Evolutionary conservation across 345 rosid species (phyloP).

Genomic region (Acer campestre): DNA sequence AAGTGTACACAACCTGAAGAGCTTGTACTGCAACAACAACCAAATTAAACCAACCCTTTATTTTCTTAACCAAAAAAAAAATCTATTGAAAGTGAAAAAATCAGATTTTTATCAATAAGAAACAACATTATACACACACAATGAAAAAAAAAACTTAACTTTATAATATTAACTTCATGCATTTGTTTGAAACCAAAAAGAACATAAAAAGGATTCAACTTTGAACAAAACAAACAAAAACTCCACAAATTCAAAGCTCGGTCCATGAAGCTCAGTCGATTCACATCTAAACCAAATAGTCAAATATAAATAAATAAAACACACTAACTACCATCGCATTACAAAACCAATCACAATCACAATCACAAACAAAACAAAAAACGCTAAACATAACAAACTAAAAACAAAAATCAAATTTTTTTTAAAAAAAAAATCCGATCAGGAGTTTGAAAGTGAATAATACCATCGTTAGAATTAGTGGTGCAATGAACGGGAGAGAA

Average conservation of each 20-base stretch:
- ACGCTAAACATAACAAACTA: not conserved
- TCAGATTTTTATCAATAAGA: not conserved
- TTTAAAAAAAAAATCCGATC: not conserved
- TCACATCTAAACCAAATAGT: slow-evolving; percentile 8
- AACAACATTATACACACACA: slow-evolving; percentile 10
- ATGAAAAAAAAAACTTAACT: not conserved
- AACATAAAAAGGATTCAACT: slow-evolving; percentile 29
- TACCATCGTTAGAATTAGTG: slow-evolving; percentile 62
- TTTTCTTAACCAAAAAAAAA: slow-evolving; percentile 8
- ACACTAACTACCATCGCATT: slow-evolving; percentile 13
- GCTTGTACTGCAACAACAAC: slow-evolving; percentile 65
- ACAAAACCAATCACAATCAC: slow-evolving; percentile 30
- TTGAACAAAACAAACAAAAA: slow-evolving; percentile 8
- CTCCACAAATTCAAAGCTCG: slow-evolving; percentile 6
- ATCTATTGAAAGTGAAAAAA: not conserved
- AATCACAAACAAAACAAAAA: not conserved
- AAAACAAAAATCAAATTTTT: not conserved
- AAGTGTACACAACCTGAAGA: slow-evolving; percentile 78
- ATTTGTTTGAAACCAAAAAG: slow-evolving; percentile 37
- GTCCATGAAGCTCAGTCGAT: slow-evolving; percentile 7
- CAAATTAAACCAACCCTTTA: slow-evolving; percentile 9
- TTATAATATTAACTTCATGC: slow-evolving; percentile 11
- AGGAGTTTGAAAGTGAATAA: slow-evolving; percentile 2
- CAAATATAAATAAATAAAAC: too few relatives aligned
- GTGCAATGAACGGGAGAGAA: slow-evolving; percentile 36